Base-by-base conservation (phyloP, 176 grass and related monocot genomes). In the Zea mays region DNA sequence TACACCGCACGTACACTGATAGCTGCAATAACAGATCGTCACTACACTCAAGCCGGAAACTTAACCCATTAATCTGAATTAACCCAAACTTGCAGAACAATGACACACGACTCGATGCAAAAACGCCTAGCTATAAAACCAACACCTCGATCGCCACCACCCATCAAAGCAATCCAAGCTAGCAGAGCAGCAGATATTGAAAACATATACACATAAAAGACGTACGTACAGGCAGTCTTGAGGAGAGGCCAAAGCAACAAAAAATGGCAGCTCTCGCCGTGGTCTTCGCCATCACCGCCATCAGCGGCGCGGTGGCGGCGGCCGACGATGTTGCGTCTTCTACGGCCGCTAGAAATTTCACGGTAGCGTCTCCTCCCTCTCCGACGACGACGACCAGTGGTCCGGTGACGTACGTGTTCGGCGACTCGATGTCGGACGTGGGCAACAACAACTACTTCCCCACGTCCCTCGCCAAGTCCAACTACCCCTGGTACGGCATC, bases 401-500 rank as follows among this genome's bases (percentile, higher is more conserved):
- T 3, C 83, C 96, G 0, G 89, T 98, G 71, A 71, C 80, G 1
- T 98, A 82, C 56, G 86, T 90, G 69, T 98, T 98, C 70, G 95
- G 95, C 43, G 95, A 98, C 85, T 98, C 91, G 35, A 90, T 98
- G 89, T 94, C 91, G 6, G 95, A 98, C 41, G 92, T 94, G 10
- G 91, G 96, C 16, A 98, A 92, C 91, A 94, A 98, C 82, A 98
- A 98, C 56, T 88, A 89, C 77, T 93, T 92, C 42, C 89, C 75
- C 14, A 66, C 90, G 13, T 94, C 89, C 71, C 79, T 98, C 14
- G 96, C 92, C 54, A 98, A 88, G 74, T 90, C 85, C 17, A 82
- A 98, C 83, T 94, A 92, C 84, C 92, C 92, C 1, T 92, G 95
- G 95, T 98, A 98, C 70, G 95, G 95, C 57, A 94, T 98, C 73